A percentile compares a stretch with the other conserved stretches of the same genome.
phyloP scores from a whole-genome alignment of 108 stramenopile genomes.

The Nitzschia putrida region DNA sequence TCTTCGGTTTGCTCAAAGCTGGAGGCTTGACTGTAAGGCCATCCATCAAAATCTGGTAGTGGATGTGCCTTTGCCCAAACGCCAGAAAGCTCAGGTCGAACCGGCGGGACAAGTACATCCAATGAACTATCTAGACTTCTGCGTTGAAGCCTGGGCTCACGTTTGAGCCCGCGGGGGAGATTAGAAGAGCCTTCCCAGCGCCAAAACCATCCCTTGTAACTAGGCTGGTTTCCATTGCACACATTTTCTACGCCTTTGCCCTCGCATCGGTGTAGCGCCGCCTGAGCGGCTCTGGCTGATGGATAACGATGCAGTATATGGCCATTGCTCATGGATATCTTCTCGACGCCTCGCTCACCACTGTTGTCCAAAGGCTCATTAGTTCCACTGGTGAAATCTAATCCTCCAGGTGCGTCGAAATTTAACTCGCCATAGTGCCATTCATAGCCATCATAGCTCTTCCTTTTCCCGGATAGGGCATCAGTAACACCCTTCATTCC shows the following conservation, averaged over 20 bases:
- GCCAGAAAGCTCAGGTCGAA: not conserved
- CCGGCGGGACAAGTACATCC: not conserved
- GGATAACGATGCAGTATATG: not conserved
- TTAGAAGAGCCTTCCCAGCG: not conserved
- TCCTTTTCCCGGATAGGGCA: not conserved
- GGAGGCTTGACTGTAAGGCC: not conserved
- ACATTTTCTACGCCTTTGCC: not conserved
- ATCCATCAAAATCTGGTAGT: not conserved
- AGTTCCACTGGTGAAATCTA: not conserved
- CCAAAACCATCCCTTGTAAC: constrained; percentile 11
- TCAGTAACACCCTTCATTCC: not conserved
- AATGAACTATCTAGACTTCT: no score
- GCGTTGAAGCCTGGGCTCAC: not conserved
- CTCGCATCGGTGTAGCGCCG: not conserved
- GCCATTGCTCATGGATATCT: not conserved
- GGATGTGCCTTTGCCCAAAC: not conserved
- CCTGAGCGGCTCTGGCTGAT: constrained; percentile 1
- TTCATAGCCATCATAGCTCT: not conserved
- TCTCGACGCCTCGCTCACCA: not conserved
- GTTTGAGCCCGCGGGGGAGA: not conserved
- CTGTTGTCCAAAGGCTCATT: not conserved
- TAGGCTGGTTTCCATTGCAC: not conserved
- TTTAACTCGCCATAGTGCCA: not conserved
- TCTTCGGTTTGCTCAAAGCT: not conserved
- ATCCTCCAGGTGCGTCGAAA: no score